Conservation (phyloP, 257 asterid genomes). For the Linaria vulgaris region DNA sequence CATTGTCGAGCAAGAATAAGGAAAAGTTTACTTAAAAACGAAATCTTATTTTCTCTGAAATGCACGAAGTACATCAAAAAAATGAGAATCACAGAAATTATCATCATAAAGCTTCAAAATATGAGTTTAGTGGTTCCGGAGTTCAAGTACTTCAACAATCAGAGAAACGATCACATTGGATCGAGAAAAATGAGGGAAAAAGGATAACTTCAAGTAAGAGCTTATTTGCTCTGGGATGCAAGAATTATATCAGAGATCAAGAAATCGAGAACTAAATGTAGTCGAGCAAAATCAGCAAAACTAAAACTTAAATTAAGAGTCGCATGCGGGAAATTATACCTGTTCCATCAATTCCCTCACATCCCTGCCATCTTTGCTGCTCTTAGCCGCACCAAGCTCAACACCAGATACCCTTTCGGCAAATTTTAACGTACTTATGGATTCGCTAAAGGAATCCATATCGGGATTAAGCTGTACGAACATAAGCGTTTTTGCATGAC, state of each 20-base stretch:
- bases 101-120: no score
- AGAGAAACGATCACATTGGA: no score
- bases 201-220: background rate
- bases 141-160: no score
- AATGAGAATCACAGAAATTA: no score
- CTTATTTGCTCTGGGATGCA: background rate
- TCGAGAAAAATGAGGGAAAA: background rate
- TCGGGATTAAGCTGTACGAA: conserved; percentile 98
- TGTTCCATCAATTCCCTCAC: conserved; percentile 90
- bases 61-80: no score
- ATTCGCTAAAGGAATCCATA: conserved; percentile 54
- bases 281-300: no score
- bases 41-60: no score
- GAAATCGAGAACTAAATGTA: no score
- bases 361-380: conserved; percentile 88
- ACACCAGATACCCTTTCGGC: conserved; percentile 97
- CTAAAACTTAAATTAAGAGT: background rate
- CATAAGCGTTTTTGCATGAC: conserved; percentile 95
- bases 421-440: conserved; percentile 79
- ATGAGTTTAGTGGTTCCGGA: no score
- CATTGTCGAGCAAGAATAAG: no score
- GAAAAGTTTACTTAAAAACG: no score
- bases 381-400: conserved; percentile 94
- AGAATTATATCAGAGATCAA: background rate
- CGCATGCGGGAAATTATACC: conserved; percentile 33